These are phyloP conservation scores for Luvunga scandens DNA, from an alignment of 345 rosid genomes.

Conservation along the genomic window DNA sequence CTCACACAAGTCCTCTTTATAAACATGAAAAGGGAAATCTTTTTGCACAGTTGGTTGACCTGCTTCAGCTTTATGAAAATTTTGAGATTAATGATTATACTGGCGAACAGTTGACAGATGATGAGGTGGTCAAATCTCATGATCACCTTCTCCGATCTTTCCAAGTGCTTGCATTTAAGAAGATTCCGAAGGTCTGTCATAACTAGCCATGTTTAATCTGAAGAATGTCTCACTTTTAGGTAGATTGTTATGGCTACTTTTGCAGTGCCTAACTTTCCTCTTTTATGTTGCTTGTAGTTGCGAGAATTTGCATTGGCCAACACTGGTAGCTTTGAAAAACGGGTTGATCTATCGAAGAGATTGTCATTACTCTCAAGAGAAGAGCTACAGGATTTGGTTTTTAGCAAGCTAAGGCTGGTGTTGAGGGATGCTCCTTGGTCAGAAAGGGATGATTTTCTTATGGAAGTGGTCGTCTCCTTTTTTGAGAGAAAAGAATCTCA, in stretches of 20 bases:
- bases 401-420: conserved; percentile 66
- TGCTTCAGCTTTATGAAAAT: conserved; percentile 91
- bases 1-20: conserved; percentile 83
- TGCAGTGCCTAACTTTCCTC: conserved; percentile 14
- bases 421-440: conserved; percentile 87
- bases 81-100: conserved; percentile 96
- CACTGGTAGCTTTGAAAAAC: conserved; percentile 77
- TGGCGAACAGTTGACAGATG: conserved; percentile 90
- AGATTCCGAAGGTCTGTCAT: conserved; percentile 77
- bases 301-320: conserved; percentile 84
- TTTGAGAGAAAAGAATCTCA: conserved; percentile 92
- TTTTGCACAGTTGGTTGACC: conserved; percentile 90
- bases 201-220: conserved; percentile 8
- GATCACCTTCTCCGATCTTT: conserved; percentile 60
- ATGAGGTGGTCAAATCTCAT: conserved; percentile 84
- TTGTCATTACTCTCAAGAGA: conserved; percentile 68
- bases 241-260: conserved; percentile 7
- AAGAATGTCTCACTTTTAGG: conserved; percentile 1
- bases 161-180: conserved; percentile 87
- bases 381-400: conserved; percentile 78
- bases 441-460: conserved; percentile 74
- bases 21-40: conserved; percentile 85
- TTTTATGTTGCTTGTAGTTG: conserved; percentile 47
- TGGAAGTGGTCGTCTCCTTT: conserved; percentile 90
- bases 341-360: conserved; percentile 80